Conservation (phyloP, 2,329 filamentous ascomycete genomes). For the Fusarium keratoplasticum region DNA sequence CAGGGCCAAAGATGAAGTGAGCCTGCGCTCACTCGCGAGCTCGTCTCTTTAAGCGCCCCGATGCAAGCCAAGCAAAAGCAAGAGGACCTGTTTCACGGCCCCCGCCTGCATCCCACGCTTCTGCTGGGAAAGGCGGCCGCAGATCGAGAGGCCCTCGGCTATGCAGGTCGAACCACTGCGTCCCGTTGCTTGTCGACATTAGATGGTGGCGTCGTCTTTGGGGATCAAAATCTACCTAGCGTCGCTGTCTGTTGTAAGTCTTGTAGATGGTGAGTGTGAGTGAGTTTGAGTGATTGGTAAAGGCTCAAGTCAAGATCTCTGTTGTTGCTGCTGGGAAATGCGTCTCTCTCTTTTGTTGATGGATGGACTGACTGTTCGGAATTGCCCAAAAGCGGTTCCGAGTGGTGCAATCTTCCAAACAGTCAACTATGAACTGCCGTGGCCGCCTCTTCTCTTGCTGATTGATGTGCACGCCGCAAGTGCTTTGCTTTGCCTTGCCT, state of each 20-base stretch:
- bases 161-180: conserved; percentile 51
- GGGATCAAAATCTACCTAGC: background rate
- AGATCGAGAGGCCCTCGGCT: conserved; percentile 54
- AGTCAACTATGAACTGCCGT: conserved; percentile 14
- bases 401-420: background rate
- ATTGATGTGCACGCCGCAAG: background rate
- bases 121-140: conserved; percentile 49
- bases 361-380: background rate
- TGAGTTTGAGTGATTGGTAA: background rate
- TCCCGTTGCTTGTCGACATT: conserved; percentile 35
- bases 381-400: conserved; percentile 3
- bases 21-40: background rate
- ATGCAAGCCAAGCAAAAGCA: conserved; percentile 43
- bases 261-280: background rate
- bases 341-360: conserved; percentile 12
- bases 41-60: conserved; percentile 44
- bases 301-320: background rate
- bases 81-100: conserved; percentile 40
- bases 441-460: conserved; percentile 2
- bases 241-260: background rate
- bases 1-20: conserved; percentile 13
- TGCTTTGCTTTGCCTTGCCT: background rate
- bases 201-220: conserved; percentile 38
- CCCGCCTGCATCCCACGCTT: conserved; percentile 47
- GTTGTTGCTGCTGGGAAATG: conserved; percentile 16